Evolutionary conservation across 148 eudicot genomes (phyloP).

Genomic region (Diospyros lotus): DNA sequence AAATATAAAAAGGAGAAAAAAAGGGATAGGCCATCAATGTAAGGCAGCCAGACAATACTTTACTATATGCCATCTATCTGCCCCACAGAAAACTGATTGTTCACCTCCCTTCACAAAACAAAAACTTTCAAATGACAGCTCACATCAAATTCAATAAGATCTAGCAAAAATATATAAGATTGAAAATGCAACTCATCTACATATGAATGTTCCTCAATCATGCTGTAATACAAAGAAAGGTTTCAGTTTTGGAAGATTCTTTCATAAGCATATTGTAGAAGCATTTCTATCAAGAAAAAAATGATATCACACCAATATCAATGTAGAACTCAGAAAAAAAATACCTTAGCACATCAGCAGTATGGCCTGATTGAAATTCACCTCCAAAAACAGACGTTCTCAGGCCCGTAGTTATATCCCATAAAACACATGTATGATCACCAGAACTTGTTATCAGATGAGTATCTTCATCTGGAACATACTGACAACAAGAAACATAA

Average conservation of each 20-base stretch:
- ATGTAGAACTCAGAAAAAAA: constrained; percentile 14
- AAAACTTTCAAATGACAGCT: neutral
- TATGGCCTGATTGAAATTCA: constrained; percentile 96
- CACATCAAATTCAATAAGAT: neutral
- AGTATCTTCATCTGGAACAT: constrained; percentile 88
- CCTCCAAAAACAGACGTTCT: constrained; percentile 97
- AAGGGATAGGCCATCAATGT: neutral
- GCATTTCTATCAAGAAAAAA: constrained; percentile 6
- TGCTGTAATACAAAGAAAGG: constrained; percentile 4
- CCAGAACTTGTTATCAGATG: constrained; percentile 93
- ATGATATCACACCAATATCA: neutral
- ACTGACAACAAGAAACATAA: constrained; percentile 91
- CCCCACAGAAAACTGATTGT: neutral
- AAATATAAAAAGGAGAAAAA: neutral
- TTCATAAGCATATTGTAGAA: neutral
- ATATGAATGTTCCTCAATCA: constrained; percentile 5
- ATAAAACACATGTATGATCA: constrained; percentile 88
- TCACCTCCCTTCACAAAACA: neutral
- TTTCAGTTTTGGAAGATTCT: neutral
- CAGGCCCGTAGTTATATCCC: constrained; percentile 95
- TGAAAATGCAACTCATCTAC: constrained; percentile 1
- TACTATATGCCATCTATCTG: neutral
- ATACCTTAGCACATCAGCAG: constrained; percentile 88
- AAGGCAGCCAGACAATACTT: neutral
- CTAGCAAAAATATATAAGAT: constrained; percentile 5